Evolutionary conservation across 148 eudicot species (phyloP).

Genomic region (Rhododendron ferrugineum): DNA sequence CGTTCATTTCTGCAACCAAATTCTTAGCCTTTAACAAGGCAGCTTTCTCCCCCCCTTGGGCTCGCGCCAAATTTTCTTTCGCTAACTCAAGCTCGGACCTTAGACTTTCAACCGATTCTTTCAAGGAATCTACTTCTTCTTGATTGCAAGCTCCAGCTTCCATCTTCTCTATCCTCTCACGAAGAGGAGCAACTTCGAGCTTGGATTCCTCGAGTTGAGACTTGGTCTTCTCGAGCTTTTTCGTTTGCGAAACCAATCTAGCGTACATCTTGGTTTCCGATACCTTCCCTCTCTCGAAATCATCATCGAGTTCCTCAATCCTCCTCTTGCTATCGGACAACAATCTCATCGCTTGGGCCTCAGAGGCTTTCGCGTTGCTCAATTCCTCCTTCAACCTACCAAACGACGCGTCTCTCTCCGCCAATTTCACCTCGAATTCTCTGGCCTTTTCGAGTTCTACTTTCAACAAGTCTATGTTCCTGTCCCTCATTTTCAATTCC

Average conservation of each 20-base stretch:
- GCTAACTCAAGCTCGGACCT: constrained; percentile 29
- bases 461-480: constrained; percentile 35
- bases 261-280: constrained; percentile 39
- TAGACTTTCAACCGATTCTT: constrained; percentile 24
- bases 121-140: constrained; percentile 12
- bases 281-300: constrained; percentile 35
- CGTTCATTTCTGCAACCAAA: constrained; percentile 32
- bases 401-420: constrained; percentile 30
- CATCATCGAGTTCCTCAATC: constrained; percentile 49
- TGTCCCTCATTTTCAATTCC: constrained; percentile 37
- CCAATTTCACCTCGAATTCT: constrained; percentile 25
- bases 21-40: constrained; percentile 19
- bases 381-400: constrained; percentile 29
- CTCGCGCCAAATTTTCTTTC: constrained; percentile 17
- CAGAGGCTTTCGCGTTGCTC: constrained; percentile 18
- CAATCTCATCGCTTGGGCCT: constrained; percentile 15
- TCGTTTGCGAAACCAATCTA: constrained; percentile 28
- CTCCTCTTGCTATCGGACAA: constrained; percentile 28
- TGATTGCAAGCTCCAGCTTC: constrained; percentile 2
- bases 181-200: constrained; percentile 36
- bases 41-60: constrained; percentile 18
- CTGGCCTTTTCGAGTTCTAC: constrained; percentile 36
- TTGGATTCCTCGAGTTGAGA: constrained; percentile 45
- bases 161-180: constrained; percentile 21
- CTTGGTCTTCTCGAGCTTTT: constrained; percentile 44